These are phyloP conservation scores for Quercus phellos DNA, from an alignment of 331 rosid species.

Conservation along the genomic window DNA sequence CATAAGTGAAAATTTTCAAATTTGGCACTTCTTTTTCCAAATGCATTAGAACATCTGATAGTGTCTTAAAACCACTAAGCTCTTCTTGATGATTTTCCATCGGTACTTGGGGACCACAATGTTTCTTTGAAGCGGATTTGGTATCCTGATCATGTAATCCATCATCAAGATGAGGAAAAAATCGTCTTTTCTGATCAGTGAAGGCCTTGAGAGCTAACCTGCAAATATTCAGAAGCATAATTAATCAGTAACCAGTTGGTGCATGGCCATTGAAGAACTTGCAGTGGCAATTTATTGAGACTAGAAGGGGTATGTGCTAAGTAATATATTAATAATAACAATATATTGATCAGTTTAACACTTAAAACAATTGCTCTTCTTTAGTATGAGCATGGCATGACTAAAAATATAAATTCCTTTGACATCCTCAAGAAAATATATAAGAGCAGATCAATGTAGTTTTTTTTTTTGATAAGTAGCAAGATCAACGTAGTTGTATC, in stretches of 20 bases:
- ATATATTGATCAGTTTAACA: not conserved
- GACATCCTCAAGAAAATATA: not conserved
- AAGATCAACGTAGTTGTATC: too few relatives aligned
- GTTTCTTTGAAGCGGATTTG: slow-evolving; percentile 59
- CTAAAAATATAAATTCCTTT: not conserved
- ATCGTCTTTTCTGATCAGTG: slow-evolving; percentile 80
- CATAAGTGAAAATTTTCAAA: slow-evolving; percentile 58
- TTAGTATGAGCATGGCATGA: not conserved
- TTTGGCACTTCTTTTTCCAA: slow-evolving; percentile 69
- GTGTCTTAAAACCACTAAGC: slow-evolving; percentile 35
- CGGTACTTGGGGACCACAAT: slow-evolving; percentile 37
- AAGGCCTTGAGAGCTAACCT: slow-evolving; percentile 97
- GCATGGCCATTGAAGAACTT: not conserved
- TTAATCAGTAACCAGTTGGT: slow-evolving; percentile 1
- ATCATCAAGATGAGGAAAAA: slow-evolving; percentile 81
- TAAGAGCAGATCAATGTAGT: not conserved
- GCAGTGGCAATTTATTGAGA: not conserved
- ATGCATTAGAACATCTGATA: slow-evolving; percentile 45
- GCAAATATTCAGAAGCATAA: slow-evolving; percentile 27
- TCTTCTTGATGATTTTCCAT: slow-evolving; percentile 55
- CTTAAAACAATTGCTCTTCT: not conserved
- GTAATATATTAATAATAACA: not conserved
- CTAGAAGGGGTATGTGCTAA: not conserved
- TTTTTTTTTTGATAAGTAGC: too few relatives aligned
- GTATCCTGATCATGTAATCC: slow-evolving; percentile 34